These are phyloP conservation scores for Naganishia randhawae DNA, from an alignment of 768 basidiomycete genomes.

Conservation along the genomic window DNA sequence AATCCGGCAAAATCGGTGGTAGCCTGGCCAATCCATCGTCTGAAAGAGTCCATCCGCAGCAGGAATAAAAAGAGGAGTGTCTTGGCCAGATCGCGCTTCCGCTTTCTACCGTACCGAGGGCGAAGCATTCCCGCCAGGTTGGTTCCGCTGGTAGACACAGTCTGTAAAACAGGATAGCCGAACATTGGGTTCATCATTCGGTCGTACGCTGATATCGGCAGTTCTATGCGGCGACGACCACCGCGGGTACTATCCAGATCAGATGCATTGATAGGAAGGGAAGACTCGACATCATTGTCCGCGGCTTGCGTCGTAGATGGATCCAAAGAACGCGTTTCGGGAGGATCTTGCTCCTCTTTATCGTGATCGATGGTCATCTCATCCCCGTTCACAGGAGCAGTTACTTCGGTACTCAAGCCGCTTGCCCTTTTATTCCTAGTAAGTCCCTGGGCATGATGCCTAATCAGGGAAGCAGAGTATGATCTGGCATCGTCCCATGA, in stretches of 20 bases:
- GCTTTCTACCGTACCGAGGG: constrained; percentile 40
- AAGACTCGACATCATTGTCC: not conserved
- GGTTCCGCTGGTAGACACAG: constrained; percentile 15
- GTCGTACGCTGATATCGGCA: constrained; percentile 38
- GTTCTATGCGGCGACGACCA: constrained; percentile 14
- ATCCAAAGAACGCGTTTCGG: not conserved
- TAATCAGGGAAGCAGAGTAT: constrained; percentile 41
- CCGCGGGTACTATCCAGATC: not conserved
- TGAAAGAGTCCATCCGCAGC: constrained; percentile 38
- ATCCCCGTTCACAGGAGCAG: not conserved
- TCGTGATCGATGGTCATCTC: not conserved
- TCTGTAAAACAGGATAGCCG: constrained; percentile 45
- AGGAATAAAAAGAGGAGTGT: constrained; percentile 48
- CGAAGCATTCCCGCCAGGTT: constrained; percentile 15
- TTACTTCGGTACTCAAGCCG: constrained; percentile 1
- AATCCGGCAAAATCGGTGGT: constrained; percentile 4
- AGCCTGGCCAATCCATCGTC: constrained; percentile 32
- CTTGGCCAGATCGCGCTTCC: constrained; percentile 49
- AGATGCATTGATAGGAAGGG: not conserved
- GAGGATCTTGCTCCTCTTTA: not conserved
- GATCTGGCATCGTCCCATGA: constrained; percentile 32
- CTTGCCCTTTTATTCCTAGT: constrained; percentile 13
- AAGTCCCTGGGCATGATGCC: constrained; percentile 40
- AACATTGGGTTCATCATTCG: constrained; percentile 46
- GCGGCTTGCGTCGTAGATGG: not conserved